Percentiles rank a stretch among this genome's conserved stretches.
phyloP scores from a whole-genome alignment of 495 filamentous ascomycete species.

The Penicillium taxi region DNA sequence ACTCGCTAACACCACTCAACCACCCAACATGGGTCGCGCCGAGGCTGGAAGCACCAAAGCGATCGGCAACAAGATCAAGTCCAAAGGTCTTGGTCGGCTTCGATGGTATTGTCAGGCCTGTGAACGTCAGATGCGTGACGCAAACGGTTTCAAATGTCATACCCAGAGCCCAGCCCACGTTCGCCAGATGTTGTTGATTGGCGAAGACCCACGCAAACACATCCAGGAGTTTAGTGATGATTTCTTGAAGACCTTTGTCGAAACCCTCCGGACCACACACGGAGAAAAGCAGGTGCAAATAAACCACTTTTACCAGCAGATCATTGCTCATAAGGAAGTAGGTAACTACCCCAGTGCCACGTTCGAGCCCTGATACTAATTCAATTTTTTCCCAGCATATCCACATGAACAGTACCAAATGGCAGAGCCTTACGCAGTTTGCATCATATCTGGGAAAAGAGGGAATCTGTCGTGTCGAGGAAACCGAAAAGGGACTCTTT shows the following conservation, averaged over 20 bases:
- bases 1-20: background rate
- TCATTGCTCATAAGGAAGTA: constrained; percentile 48
- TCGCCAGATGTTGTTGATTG: constrained; percentile 71
- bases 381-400: constrained; percentile 59
- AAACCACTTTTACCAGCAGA: constrained; percentile 92
- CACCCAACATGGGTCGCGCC: constrained; percentile 74
- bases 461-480: constrained; percentile 77
- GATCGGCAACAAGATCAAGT: constrained; percentile 79
- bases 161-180: constrained; percentile 74
- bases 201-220: constrained; percentile 69
- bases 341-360: constrained; percentile 22
- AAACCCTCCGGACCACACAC: constrained; percentile 66
- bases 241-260: constrained; percentile 74
- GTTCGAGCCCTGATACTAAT: too few relatives aligned
- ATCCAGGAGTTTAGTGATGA: constrained; percentile 69
- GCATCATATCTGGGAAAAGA: constrained; percentile 75
- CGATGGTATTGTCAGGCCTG: constrained; percentile 59
- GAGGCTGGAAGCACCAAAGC: constrained; percentile 84
- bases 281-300: constrained; percentile 77
- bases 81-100: constrained; percentile 15
- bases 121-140: constrained; percentile 36
- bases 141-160: constrained; percentile 58
- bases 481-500: constrained; percentile 77
- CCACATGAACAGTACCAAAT: constrained; percentile 89
- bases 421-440: constrained; percentile 80